Evolutionary conservation across 169 alveolate species (phyloP), one percentile per base, ranked within the genome.

Genomic region (Plasmodium adleri): DNA sequence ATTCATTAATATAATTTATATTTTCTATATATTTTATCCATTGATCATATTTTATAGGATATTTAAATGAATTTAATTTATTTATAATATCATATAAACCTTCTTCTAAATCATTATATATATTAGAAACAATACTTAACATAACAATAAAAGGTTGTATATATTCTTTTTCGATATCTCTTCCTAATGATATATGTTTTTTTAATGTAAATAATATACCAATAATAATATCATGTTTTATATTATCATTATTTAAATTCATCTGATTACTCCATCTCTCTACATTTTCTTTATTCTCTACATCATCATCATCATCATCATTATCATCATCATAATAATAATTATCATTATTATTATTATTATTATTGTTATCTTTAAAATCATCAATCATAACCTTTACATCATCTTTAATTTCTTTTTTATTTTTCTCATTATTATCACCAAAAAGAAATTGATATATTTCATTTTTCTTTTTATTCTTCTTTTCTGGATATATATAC

Each of bases 211-310:
- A 76, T n/a, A 76, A 28, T 43, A 76, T 47, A 9, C 89, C 89
- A 17, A 20, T 76, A 50, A 76, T 68, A n/a, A 76, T 76, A 56
- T 76, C 89, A 50, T 76, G 89, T 45, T 76, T 76, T 28, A 76
- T 47, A 43, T 76, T 54, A 24, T 76, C 71, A 13, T 28, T 76
- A 10, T 58, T 76, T 0, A 17, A 12, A 47, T 22, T 64, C 15
- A 20, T 64, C 9, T 20, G 43, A 12, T 13, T 24, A 7, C 32
- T 43, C 89, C 89, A 76, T n/a, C 54, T 76, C 6, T 76, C 56
- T 39, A 49, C 70, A 17, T 15, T 39, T 17, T 45, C 58, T 15
- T 67, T 12, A n/a, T 10, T 39, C 2, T 52, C 60, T 13, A 28
- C 89, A 43, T 1, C 1, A 9, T 32, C 45, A n/a, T 13, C 20